Base-by-base conservation (phyloP, 1,284 basidiomycete species). In the Tilletia walkeri region DNA sequence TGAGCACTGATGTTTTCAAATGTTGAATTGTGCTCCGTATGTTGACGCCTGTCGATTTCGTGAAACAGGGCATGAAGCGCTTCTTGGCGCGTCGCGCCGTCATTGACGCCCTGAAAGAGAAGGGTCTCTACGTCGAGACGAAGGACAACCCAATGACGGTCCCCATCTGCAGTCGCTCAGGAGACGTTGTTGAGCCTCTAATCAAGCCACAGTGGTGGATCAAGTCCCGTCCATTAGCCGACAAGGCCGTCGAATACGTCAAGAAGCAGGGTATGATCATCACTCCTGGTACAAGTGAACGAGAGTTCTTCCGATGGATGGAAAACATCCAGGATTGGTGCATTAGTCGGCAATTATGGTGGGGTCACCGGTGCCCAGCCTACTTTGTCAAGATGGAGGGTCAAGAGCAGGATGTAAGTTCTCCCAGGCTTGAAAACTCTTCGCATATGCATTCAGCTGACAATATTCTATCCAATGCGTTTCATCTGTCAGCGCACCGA, bases 131-230 rank as follows among this genome's bases (percentile, higher is more conserved):
- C 84, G 86, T 98, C 67, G 95, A 95, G 85, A 91, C 90, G 39
- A 95, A 94, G 85, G 94, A 98, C 76, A 83, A 83, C 71, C 80
- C 80, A 10, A 83, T 83, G 81, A 79, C 75, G 53, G 76, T 83
- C n/a, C 81, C 81, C 68, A 77, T 83, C 70, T 83, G 81, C 76
- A 76, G 75, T 53, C 74, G 78, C 16, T 82, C 80, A 20, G 95
- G 95, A 2, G 96, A 99, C 84, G 86, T 99, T 68, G 97, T 99
- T 76, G 96, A 99, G 85, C 92, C 93, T 5, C 87, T 98, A 48
- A 88, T 99, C 82, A 99, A 98, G 86, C 96, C 96, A 0, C 96
- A 99, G 84, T 99, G 96, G 96, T 99, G 95, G 95, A 92, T 99
- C 66, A 90, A 91, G 85, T 96, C 94, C 87, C 90, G 93, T 84